Base-by-base conservation (phyloP, 2,329 filamentous ascomycete species). In the Gyromitra esculenta region DNA sequence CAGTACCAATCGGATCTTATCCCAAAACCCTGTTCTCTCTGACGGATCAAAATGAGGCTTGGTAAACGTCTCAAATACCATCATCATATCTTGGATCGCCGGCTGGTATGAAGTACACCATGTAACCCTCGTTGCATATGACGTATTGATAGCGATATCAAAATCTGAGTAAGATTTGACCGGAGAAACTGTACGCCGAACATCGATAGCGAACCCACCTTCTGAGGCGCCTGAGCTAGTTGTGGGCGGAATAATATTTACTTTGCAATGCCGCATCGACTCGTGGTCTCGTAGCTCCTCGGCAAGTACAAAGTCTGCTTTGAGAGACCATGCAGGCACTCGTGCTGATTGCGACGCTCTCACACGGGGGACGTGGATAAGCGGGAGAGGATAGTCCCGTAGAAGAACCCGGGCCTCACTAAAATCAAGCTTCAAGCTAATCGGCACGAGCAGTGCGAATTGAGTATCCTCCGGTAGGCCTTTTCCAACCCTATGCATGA, bases 41-140 rank as follows among this genome's bases (percentile, higher is more conserved):
- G 96, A 98, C 0, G 92, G 91, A 83, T 99, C 96, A 37, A 97
- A 87, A 78, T 95, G 94, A 6, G 95, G 93, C 82, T 99, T 99
- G 0, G 95, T 97, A 83, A 99, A 98, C 1, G 92, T 95, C 84
- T 99, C 96, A 77, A 99, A 92, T 35, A 94, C 94, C 88, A 98
- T 97, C 96, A 99, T 99, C 92, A 98, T 97, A 82, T 99, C 96
- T 83, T 99, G 96, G 63, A 99, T 95, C 0, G 95, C 95, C 37
- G 96, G 96, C 82, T 99, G 96, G 82, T 98, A 99, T 1, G 94
- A 97, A 59, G 96, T 94, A 6, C 94, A 94, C 96, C 96, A 99
- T 0, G 95, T 97, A 68, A 99, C 95, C 57, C 92, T 90, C 0
- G 96, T 99, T 1, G 96, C 93, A 75, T 95, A 89, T 69, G 91